Base-by-base conservation (phyloP, 345 rosid genomes). In the Capsella bursapastoris region DNA sequence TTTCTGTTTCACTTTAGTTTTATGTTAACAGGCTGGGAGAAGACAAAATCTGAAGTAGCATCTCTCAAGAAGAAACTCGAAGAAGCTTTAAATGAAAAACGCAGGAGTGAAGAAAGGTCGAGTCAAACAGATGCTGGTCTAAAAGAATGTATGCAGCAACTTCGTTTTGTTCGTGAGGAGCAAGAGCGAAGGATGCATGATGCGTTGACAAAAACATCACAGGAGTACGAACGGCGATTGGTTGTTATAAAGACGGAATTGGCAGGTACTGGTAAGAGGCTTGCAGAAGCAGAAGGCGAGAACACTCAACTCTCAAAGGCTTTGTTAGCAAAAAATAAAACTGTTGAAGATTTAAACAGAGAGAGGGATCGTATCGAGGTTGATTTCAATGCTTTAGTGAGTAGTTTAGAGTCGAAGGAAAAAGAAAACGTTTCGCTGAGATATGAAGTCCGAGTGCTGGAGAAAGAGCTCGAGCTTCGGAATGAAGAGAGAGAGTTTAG, bases 401-500 rank as follows among this genome's bases (percentile, higher is more conserved):
- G 34, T 68, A 90, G 93, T 73, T 37, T 92, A 22, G 89, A 86
- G 70, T 84, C 90, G 15, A 83, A 80, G 14, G 93, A 95, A 70
- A 90, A 88, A 82, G 90, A 87, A 11, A 87, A 83, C 47, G 80
- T 81, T 78, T 89, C 97, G 4, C 75, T 95, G 81, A 87, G 77
- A 64, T 95, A 91, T 35, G 97, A 95, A 81, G 86, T 92, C 45
- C 81, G 86, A 37, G 89, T 95, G 55, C 82, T 95, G 29, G 91
- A 86, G 82, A 95, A 91, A 88, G 99, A 95, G 75, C 89, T 91
- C 3, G 97, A 95, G 86, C 86, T 95, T 72, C 76, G 96, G 68
- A 92, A 86, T 43, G 96, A 95, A 75, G 97, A 95, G 83, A 89
- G 89, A 80, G 99, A 95, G 73, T 92, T 92, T 73, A 89, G 82